Base-by-base conservation (phyloP, 768 basidiomycete genomes). In the Leccinellum rugosiceps region DNA sequence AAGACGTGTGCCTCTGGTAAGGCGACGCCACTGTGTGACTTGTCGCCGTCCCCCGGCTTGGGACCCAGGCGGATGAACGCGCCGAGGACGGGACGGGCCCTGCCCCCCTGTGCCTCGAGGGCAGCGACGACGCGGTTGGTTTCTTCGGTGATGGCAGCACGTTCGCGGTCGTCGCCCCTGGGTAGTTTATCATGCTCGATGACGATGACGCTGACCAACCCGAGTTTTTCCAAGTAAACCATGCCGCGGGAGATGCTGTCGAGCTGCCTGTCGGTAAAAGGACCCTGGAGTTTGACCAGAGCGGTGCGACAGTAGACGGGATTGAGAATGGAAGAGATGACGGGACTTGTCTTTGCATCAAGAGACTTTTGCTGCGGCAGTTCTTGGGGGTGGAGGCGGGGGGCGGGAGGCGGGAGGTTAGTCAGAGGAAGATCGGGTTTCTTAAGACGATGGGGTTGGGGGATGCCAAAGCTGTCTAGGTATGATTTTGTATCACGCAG, bases 211-310 rank as follows among this genome's bases (percentile, higher is more conserved):
- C 90, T 90, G 65, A 98, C 91, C 19, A 99, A 81, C 2, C 97
- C 97, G 17, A 98, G 87, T 69, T 95, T 96, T 72, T 96, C 92
- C 48, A 99, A 83, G 71, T 97, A 94, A 41, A 95, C 91, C 77
- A 99, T 83, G 52, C 97, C 97, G 41, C 88, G 83, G 41, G 90
- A 86, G 63, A 99, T 92, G 70, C 94, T 95, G 62, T 96, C 92
- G 57, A 98, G 84, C 66, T 98, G 97, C 8, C 86, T 81, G 73
- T 96, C 89, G 10, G 85, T 89, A 69, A 98, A 98, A 3, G 97
- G 97, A 10, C 95, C 94, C 72, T 98, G 97, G 3, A 98, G 77
- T 75, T 98, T 98, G 64, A 99, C 95, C 15, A 99, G 84, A 5
- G 95, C 94, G 1, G 97, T 96, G 52, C 92, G 88, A 45, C 86